A percentile compares a stretch with the other conserved stretches of the same genome.
Evolutionary conservation across 306 rosid genomes (phyloP).

Genomic region (Casuarina cunninghamiana): DNA sequence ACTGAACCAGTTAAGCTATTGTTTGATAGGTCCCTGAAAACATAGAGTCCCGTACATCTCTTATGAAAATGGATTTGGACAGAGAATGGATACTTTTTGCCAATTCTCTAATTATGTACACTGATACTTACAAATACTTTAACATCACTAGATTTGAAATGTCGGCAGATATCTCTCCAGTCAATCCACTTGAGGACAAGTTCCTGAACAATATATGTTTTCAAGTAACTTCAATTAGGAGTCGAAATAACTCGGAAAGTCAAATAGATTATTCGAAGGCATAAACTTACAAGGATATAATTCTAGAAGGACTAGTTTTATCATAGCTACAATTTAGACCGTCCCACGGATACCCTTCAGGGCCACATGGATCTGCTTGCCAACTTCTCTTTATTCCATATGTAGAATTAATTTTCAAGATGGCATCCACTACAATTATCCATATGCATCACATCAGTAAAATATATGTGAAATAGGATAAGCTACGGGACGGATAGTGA

Average conservation of each 20-base stretch:
- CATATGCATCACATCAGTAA: background rate
- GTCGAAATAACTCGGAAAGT: background rate
- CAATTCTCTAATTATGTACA: background rate
- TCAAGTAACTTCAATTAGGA: background rate
- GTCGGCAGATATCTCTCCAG: constrained; percentile 35
- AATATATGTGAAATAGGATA: background rate
- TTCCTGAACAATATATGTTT: constrained; percentile 35
- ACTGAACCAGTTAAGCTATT: constrained; percentile 43
- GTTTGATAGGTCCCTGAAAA: constrained; percentile 61
- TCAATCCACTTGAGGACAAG: constrained; percentile 47
- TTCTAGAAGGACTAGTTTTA: constrained; percentile 34
- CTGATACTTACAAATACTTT: constrained; percentile 42
- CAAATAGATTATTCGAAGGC: background rate
- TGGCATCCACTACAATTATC: constrained; percentile 42
- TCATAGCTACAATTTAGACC: constrained; percentile 48
- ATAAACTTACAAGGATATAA: constrained; percentile 49
- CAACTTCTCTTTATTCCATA: constrained; percentile 49
- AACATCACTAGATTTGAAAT: constrained; percentile 44
- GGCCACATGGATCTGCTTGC: constrained; percentile 69
- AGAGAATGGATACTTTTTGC: background rate
- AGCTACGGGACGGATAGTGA: background rate
- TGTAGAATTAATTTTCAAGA: constrained; percentile 46
- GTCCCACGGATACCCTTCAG: constrained; percentile 43
- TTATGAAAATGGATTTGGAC: background rate
- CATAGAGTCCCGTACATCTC: background rate